Conservation (phyloP, 441 rosid genomes). For the Erysimum cheiri region DNA sequence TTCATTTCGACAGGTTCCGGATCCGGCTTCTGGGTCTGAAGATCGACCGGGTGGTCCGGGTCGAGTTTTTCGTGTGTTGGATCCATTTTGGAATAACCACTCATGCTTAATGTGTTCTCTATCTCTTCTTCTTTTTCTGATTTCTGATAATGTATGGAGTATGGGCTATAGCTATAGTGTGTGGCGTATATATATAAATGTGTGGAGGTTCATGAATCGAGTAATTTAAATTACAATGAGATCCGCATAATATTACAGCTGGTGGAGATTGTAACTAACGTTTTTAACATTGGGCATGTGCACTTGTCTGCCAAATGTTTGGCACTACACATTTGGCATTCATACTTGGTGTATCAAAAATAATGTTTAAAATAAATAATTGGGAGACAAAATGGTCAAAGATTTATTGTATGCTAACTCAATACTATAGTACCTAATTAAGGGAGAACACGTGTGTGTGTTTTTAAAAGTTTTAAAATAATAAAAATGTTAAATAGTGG, state of each 20-base stretch:
- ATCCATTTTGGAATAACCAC: slow-evolving; percentile 68
- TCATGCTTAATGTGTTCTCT: slow-evolving; percentile 47
- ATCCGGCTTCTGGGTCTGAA: slow-evolving; percentile 24
- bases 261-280: slow-evolving; percentile 33
- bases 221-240: slow-evolving; percentile 32
- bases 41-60: slow-evolving; percentile 41
- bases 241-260: slow-evolving; percentile 34
- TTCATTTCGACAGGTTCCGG: slow-evolving; percentile 39
- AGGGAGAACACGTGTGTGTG: no score
- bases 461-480: no score
- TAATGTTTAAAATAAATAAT: not conserved
- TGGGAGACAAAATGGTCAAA: not conserved
- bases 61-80: slow-evolving; percentile 52
- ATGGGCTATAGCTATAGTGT: not conserved
- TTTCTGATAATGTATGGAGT: slow-evolving; percentile 9
- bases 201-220: slow-evolving; percentile 36
- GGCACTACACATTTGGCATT: slow-evolving; percentile 26
- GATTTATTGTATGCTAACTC: not conserved
- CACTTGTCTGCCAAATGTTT: slow-evolving; percentile 39
- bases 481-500: no score
- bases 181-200: slow-evolving; percentile 18
- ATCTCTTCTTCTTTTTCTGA: slow-evolving; percentile 3
- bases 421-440: no score
- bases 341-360: not conserved
- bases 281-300: slow-evolving; percentile 40